These are phyloP conservation scores for Apodospora peruviana DNA, from an alignment of 495 filamentous ascomycete species.

Conservation along the genomic window DNA sequence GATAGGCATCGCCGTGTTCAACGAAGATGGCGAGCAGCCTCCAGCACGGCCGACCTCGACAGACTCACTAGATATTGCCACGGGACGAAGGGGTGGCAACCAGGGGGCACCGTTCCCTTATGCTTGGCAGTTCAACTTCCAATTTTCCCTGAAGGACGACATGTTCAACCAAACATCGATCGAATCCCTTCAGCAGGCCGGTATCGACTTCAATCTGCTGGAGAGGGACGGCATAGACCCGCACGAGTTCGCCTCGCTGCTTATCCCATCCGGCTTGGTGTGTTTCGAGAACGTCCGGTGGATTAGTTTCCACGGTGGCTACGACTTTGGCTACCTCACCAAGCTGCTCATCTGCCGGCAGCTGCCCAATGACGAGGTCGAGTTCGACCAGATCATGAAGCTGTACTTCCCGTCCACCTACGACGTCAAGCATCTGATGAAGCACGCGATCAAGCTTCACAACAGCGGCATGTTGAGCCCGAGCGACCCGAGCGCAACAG, in stretches of 20 bases:
- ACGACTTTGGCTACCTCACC: constrained; percentile 95
- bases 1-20: constrained; percentile 88
- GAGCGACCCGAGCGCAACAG: constrained; percentile 53
- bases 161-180: constrained; percentile 96
- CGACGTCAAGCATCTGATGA: constrained; percentile 97
- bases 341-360: constrained; percentile 79
- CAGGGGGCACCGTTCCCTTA: constrained; percentile 65
- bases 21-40: constrained; percentile 76
- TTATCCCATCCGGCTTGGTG: constrained; percentile 90
- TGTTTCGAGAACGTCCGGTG: constrained; percentile 82
- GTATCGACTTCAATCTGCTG: constrained; percentile 79
- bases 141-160: constrained; percentile 86
- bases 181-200: constrained; percentile 75
- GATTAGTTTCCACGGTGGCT: constrained; percentile 98
- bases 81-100: constrained; percentile 28
- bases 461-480: constrained; percentile 62
- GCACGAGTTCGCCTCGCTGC: constrained; percentile 74
- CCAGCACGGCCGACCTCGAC: constrained; percentile 54
- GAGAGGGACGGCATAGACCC: constrained; percentile 90
- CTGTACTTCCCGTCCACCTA: constrained; percentile 90
- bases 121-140: constrained; percentile 99
- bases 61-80: constrained; percentile 47
- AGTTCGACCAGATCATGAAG: constrained; percentile 77
- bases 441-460: constrained; percentile 55
- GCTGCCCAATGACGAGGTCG: constrained; percentile 78